Evolutionary conservation across 2,329 filamentous ascomycete genomes (phyloP).

Genomic region (Raffaelea ambrosiae): DNA sequence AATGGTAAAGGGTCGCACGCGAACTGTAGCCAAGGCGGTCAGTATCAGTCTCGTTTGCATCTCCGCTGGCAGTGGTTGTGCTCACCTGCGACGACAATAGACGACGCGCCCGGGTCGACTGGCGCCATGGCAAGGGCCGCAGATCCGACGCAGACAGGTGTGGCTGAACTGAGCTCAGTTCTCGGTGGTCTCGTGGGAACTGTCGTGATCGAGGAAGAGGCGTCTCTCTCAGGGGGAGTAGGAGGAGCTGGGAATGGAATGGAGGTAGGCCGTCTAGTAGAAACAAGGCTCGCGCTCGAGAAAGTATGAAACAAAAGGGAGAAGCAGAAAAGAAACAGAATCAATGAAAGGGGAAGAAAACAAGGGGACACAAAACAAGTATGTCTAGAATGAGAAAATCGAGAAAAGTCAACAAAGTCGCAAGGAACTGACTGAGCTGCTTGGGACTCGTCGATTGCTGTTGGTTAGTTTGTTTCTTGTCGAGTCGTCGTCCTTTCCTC

Average conservation of each 20-base stretch:
- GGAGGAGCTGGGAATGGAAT: neutral
- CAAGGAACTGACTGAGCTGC: too few species aligned
- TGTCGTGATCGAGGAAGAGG: too few species aligned
- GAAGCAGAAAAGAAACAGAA: neutral
- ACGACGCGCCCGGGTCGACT: conserved; percentile 41
- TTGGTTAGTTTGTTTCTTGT: neutral
- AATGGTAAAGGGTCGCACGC: conserved; percentile 69
- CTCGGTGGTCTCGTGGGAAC: too few species aligned
- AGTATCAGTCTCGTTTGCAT: conserved; percentile 16
- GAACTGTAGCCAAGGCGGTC: conserved; percentile 36
- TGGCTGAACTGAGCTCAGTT: too few species aligned
- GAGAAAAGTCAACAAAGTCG: too few species aligned
- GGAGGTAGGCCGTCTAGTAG: neutral
- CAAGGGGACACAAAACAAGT: neutral
- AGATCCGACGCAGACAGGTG: neutral
- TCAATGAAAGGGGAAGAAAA: too few species aligned
- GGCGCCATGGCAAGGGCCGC: conserved; percentile 20
- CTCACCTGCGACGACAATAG: conserved; percentile 51
- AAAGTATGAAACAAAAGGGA: neutral
- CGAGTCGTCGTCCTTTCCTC: too few species aligned
- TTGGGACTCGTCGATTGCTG: neutral
- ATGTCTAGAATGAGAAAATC: neutral
- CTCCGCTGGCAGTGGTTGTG: neutral
- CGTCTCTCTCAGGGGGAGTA: neutral
- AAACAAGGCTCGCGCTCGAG: neutral